Percentiles rank a stretch among this genome's conserved stretches.
phyloP scores from a whole-genome alignment of 306 rosid genomes.

The Glycine tomentella region DNA sequence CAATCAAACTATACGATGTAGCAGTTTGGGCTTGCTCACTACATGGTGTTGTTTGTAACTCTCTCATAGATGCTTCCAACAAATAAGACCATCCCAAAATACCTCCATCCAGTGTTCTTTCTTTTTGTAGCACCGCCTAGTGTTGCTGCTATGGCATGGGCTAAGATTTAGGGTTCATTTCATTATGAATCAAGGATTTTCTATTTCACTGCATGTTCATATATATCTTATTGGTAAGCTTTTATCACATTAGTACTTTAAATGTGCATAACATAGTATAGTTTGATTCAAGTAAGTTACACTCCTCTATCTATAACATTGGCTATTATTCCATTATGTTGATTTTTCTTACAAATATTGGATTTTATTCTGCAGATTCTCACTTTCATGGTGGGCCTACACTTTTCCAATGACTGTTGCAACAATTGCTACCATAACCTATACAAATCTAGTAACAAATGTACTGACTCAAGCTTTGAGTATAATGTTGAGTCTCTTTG shows the following conservation, averaged over 20 bases:
- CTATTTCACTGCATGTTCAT: conserved; percentile 87
- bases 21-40: conserved; percentile 83
- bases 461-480: conserved; percentile 54
- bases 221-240: conserved; percentile 72
- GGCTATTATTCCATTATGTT: conserved; percentile 4
- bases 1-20: no score
- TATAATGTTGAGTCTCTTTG: conserved; percentile 50
- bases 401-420: conserved; percentile 85
- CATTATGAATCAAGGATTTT: conserved; percentile 61
- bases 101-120: conserved; percentile 85
- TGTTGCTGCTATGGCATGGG: conserved; percentile 83
- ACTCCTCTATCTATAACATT: neutral
- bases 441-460: conserved; percentile 62
- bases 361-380: conserved; percentile 58
- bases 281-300: conserved; percentile 60
- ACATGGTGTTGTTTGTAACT: conserved; percentile 75
- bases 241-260: conserved; percentile 8
- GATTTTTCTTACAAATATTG: conserved; percentile 35
- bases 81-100: conserved; percentile 73
- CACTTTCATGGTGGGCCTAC: conserved; percentile 90
- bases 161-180: conserved; percentile 73
- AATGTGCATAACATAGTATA: neutral
- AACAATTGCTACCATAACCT: conserved; percentile 69
- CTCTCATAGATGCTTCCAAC: conserved; percentile 84
- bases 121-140: conserved; percentile 87